phyloP scores from a whole-genome alignment of 345 rosid genomes.

The Anacardium occidentale region DNA sequence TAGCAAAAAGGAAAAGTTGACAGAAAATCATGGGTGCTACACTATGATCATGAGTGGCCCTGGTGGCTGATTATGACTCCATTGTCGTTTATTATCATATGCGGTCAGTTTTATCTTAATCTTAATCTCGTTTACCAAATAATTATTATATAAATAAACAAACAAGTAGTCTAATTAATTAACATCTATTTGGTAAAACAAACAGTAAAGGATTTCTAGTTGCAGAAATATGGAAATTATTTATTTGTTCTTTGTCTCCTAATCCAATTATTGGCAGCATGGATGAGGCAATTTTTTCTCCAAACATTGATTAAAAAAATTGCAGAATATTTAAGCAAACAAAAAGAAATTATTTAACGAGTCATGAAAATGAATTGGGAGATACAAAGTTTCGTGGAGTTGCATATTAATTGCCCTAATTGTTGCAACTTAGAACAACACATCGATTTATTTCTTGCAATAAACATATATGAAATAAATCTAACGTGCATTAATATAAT shows the following conservation, averaged over 20 bases:
- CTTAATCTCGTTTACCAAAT: background rate
- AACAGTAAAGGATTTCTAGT: background rate
- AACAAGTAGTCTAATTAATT: background rate
- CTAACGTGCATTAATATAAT: too few species aligned
- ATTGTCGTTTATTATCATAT: constrained; percentile 26
- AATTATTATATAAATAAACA: background rate
- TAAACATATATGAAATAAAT: too few species aligned
- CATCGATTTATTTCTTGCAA: background rate
- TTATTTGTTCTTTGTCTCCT: constrained; percentile 19
- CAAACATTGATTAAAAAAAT: constrained; percentile 4
- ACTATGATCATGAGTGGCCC: constrained; percentile 27
- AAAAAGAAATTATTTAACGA: background rate
- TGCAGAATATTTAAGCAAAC: background rate
- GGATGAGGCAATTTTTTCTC: constrained; percentile 2
- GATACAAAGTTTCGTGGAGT: background rate
- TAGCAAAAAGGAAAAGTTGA: constrained; percentile 29
- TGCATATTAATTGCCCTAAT: background rate
- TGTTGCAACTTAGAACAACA: background rate
- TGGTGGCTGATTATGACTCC: constrained; percentile 25
- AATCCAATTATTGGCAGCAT: constrained; percentile 12
- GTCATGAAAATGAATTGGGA: background rate
- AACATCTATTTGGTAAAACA: background rate
- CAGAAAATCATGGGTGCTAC: constrained; percentile 12
- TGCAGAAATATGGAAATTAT: constrained; percentile 10
- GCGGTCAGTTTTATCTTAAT: constrained; percentile 20